These are phyloP conservation scores for Ampelocalamus luodianensis DNA, from an alignment of 176 grass and related monocot species.

Conservation along the genomic window DNA sequence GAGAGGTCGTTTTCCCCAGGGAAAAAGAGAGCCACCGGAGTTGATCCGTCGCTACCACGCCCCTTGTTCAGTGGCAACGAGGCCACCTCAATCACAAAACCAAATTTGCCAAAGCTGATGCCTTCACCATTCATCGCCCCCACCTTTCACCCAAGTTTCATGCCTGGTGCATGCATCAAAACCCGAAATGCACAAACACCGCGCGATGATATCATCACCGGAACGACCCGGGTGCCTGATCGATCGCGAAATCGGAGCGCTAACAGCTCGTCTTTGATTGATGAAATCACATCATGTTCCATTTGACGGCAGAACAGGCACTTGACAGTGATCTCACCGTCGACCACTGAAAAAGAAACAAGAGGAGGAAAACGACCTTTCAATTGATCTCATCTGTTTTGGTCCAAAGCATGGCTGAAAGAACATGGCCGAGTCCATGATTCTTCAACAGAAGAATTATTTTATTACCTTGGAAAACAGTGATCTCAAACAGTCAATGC, in stretches of 20 bases:
- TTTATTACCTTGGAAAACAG: neutral
- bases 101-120: neutral
- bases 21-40: neutral
- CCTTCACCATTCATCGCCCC: neutral
- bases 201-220: neutral
- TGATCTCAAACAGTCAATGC: neutral
- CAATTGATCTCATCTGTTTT: conserved; percentile 3
- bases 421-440: conserved; percentile 5
- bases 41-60: neutral
- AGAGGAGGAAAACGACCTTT: conserved; percentile 3
- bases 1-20: conserved; percentile 29
- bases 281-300: neutral
- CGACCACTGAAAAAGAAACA: neutral
- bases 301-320: neutral
- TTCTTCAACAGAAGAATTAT: neutral
- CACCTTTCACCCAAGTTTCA: neutral
- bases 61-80: neutral
- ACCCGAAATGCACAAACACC: neutral
- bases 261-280: neutral
- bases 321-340: neutral
- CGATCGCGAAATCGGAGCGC: neutral
- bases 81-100: neutral
- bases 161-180: neutral
- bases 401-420: neutral
- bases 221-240: neutral